phyloP scores from a whole-genome alignment of 257 asterid species.

The Leptodermis oblonga region DNA sequence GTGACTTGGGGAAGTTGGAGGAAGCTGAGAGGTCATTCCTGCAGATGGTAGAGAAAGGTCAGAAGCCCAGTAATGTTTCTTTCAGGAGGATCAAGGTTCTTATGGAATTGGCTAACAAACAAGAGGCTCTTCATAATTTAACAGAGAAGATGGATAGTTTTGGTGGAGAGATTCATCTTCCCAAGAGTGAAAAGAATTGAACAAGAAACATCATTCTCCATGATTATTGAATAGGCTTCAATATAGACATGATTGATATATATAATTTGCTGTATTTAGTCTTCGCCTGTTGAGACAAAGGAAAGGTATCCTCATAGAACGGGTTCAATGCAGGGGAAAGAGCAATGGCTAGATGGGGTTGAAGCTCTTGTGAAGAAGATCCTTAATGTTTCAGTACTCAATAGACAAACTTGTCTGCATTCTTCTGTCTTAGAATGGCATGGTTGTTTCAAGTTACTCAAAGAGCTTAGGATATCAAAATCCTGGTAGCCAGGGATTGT shows the following conservation, averaged over 20 bases:
- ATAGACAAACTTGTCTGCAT: neutral
- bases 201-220: constrained; percentile 21
- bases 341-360: neutral
- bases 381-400: neutral
- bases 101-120: constrained; percentile 71
- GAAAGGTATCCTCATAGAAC: neutral
- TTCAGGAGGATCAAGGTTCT: constrained; percentile 87
- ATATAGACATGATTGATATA: neutral
- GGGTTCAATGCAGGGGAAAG: neutral
- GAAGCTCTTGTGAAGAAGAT: neutral
- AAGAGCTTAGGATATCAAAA: no score
- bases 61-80: constrained; percentile 71
- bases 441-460: no score
- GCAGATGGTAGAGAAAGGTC: constrained; percentile 86
- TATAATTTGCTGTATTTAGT: neutral
- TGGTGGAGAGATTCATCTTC: constrained; percentile 32
- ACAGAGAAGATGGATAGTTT: constrained; percentile 68
- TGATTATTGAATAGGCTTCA: neutral
- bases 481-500: neutral
- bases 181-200: constrained; percentile 30
- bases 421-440: neutral
- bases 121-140: constrained; percentile 42
- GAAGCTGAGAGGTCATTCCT: constrained; percentile 87
- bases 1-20: constrained; percentile 63
- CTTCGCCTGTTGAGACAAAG: neutral